Evolutionary conservation across 2,329 filamentous ascomycete species (phyloP), one percentile per base, ranked within the genome.

Genomic region (Simplicillium sp.): DNA sequence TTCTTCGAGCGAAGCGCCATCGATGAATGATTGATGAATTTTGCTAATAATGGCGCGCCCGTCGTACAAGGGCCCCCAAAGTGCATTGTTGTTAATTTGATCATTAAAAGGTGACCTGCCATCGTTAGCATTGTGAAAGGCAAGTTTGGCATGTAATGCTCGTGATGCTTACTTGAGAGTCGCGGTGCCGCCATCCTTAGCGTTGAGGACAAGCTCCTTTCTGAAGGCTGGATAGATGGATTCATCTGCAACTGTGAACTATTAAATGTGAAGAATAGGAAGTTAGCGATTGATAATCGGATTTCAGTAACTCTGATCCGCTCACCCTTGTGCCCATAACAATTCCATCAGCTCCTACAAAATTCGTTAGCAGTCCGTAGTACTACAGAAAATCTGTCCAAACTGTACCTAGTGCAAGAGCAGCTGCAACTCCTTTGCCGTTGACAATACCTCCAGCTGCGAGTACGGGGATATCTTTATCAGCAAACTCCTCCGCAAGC

Each of bases 361-460:
- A 36, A 8, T 7, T 36, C 34, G 14, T 7, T 28, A 37, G 47
- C 25, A 54, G 41, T 44, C 39, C 17, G 18, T 20, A 18, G 17
- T n/a, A 17, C 38, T n/a, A 11, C 14, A 13, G 14, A 17, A 14
- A 9, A 28, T 7, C 15, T 8, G 11, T 16, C 12, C 9, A 25
- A 3, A 13, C 55, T 60, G 51, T 37, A 71, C 75, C 77, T 9
- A 82, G 57, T 1, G 67, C 61, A 44, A 81, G 45, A 2, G 71
- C 70, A 2, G 76, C 76, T 2, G 73, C 71, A 1, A 71, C 71
- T 1, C 73, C 72, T 31, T 73, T 63, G 1, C 68, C 69, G 42
- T 80, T 70, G 6, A 65, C 65, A 40, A 83, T 75, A 0, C 79
- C 79, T 2, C 79, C 79, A 3, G 78, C 73, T 4, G 75, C 78